Conservation (phyloP, 2,329 filamentous ascomycete species). For the Arthroderma sp. region DNA sequence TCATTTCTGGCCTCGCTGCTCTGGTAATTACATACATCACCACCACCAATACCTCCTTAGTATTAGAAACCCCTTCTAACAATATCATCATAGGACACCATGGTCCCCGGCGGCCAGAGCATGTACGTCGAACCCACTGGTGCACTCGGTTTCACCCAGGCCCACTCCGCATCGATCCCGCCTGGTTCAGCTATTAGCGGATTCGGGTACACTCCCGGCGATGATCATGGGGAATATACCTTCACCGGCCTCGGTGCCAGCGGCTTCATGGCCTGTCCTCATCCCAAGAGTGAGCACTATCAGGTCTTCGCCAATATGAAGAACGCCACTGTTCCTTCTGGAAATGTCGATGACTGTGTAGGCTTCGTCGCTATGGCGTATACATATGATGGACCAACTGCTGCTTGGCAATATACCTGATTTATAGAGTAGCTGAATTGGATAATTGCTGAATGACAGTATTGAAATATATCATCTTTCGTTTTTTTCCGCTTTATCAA, state of each 20-base stretch:
- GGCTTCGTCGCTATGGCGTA: constrained; percentile 26
- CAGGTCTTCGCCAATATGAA: constrained; percentile 30
- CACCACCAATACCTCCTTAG: constrained; percentile 10
- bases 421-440: background rate
- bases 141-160: constrained; percentile 41
- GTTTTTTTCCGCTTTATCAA: no score
- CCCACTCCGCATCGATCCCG: constrained; percentile 43
- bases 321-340: constrained; percentile 28
- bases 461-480: background rate
- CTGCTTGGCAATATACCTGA: constrained; percentile 32
- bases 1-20: constrained; percentile 27
- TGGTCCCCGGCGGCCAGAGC: constrained; percentile 50
- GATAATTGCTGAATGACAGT: background rate
- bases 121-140: constrained; percentile 46
- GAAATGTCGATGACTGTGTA: constrained; percentile 26
- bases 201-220: constrained; percentile 30
- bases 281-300: constrained; percentile 17
- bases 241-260: constrained; percentile 23
- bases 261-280: constrained; percentile 34
- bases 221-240: constrained; percentile 17
- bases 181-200: constrained; percentile 37
- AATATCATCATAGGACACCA: constrained; percentile 25
- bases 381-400: constrained; percentile 14
- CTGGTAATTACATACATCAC: constrained; percentile 16
- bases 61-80: constrained; percentile 12